phyloP scores from a whole-genome alignment of 805 yeast genomes.

The Barnettozyma wickerhamii region DNA sequence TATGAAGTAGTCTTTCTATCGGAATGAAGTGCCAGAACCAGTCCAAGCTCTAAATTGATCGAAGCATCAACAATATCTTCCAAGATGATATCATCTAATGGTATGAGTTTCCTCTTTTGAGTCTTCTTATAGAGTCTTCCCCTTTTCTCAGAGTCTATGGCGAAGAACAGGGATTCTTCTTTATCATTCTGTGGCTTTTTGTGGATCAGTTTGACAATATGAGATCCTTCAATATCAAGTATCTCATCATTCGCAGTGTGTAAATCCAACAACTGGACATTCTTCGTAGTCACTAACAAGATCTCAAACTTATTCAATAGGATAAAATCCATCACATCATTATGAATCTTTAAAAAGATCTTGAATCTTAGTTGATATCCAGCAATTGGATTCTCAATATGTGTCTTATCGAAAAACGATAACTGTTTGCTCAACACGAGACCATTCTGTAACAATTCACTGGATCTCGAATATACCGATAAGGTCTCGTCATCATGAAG shows the following conservation, averaged over 20 bases:
- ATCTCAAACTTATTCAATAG: constrained; percentile 16
- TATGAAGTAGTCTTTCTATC: background rate
- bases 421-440: constrained; percentile 14
- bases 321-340: constrained; percentile 19
- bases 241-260: constrained; percentile 11
- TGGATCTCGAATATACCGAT: constrained; percentile 15
- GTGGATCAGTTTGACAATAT: constrained; percentile 3
- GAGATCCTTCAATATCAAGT: constrained; percentile 9
- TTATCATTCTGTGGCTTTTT: background rate
- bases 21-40: constrained; percentile 5
- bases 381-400: constrained; percentile 21
- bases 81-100: constrained; percentile 1
- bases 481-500: constrained; percentile 21
- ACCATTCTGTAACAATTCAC: constrained; percentile 24
- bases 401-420: constrained; percentile 15
- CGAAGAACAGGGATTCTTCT: constrained; percentile 5
- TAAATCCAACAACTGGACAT: constrained; percentile 18
- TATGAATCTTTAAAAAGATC: constrained; percentile 24
- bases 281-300: constrained; percentile 14
- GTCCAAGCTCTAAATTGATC: constrained; percentile 6
- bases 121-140: constrained; percentile 10
- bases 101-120: background rate
- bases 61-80: constrained; percentile 8
- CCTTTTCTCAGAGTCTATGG: constrained; percentile 7
- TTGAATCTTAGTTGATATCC: constrained; percentile 24